Base-by-base conservation (phyloP, 352 stramenopile species). In the Pythium guiyangense region DNA sequence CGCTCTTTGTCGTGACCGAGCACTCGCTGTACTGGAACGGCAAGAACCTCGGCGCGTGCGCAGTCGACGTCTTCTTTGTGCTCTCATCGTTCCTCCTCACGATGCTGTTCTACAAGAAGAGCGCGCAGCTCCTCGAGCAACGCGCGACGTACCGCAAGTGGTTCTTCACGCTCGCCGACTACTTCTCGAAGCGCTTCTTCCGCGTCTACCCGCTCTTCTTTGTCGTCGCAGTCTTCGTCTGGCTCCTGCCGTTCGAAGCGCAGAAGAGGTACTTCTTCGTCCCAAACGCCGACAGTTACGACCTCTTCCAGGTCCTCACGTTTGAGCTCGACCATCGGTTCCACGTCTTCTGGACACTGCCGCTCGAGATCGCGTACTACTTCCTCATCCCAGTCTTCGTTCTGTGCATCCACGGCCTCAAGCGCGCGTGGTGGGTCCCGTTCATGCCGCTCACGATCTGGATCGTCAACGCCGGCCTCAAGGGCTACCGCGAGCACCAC, bases 201-300 rank as follows among this genome's bases (percentile, higher is more conserved):
- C 71, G 72, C 35, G 74, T 84, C 4, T 85, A 85, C 48, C 74
- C 74, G 52, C 56, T 85, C 12, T 85, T 85, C 39, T 58, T 56
- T 17, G 0, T 69, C 27, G 57, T 66, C 17, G 72, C 70, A 6
- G 48, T 70, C 27, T 39, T 74, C 9, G 42, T 79, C 14, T 66
- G 52, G 17, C n/a, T 72, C 15, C 48, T 84, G n/a, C 66, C 76
- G 8, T 57, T 56, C 22, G 63, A 71, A 12, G 49, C 64, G 42
- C 45, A 73, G 48, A 53, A 58, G 1, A 60, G n/a, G 12, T 77
- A 77, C 35, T 77, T 72, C 20, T 25, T 60, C 31, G 52, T 59
- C 20, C 46, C 43, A 0, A 50, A 70, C 9, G 59, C 62, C 0
- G 57, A 61, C 14, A 17, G 66, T 3, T 83, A 64, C 42, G 49